A percentile compares a stretch with the other conserved stretches of the same genome.
Evolutionary conservation across 805 yeast genomes (phyloP).

Genomic region (Metschnikowia cubensis): DNA sequence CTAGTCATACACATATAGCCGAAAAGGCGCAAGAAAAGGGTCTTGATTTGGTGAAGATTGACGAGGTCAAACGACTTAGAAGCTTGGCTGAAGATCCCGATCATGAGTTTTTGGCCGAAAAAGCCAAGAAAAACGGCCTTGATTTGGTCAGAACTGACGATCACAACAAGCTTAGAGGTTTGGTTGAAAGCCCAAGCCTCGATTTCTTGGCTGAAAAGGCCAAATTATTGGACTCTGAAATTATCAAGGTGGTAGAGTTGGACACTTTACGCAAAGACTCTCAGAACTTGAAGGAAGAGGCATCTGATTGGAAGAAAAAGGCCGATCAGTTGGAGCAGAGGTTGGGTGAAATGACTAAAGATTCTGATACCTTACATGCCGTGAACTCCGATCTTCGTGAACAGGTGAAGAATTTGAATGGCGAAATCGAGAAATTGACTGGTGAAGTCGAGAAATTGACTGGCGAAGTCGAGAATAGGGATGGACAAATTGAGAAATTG

Average conservation of each 20-base stretch:
- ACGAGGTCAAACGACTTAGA: conserved; percentile 6
- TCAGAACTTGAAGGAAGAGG: not conserved
- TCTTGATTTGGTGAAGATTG: conserved; percentile 6
- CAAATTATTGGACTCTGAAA: not conserved
- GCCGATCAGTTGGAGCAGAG: not conserved
- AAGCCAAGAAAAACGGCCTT: conserved; percentile 6
- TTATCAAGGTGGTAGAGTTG: not conserved
- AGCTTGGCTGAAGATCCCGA: conserved; percentile 6
- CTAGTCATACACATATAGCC: conserved; percentile 20
- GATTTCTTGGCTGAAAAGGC: conserved; percentile 7
- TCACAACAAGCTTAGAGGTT: not conserved
- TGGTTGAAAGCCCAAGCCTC: conserved; percentile 7
- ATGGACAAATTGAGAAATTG: not conserved
- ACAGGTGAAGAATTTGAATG: not conserved
- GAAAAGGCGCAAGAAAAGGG: conserved; percentile 14
- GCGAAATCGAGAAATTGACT: not conserved
- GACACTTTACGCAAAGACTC: not conserved
- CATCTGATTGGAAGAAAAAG: not conserved
- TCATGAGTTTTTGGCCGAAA: conserved; percentile 5
- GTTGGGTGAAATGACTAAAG: not conserved
- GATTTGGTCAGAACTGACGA: conserved; percentile 5
- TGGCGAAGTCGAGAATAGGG: not conserved
- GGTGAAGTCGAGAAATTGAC: not conserved
- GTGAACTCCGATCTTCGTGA: not conserved
- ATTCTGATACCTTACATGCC: not conserved